phyloP scores from a whole-genome alignment of 352 stramenopile genomes.

The Blastocystis sp. region DNA sequence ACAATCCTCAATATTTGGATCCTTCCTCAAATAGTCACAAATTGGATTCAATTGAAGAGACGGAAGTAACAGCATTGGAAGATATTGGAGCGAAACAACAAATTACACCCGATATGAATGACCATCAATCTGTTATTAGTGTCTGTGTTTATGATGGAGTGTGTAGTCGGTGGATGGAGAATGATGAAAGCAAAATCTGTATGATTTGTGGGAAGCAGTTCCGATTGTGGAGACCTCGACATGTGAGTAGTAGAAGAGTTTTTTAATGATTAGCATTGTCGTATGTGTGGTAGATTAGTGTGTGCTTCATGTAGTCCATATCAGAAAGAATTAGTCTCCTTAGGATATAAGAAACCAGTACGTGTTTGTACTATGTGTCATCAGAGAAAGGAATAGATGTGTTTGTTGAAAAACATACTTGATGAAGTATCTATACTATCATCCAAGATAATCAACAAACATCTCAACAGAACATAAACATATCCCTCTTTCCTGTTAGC shows the following conservation, averaged over 20 bases:
- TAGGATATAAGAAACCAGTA: background rate
- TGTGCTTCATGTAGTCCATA: conserved; percentile 3
- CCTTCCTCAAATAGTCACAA: background rate
- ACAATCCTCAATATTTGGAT: background rate
- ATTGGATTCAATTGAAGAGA: background rate
- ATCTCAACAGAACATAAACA: conserved; percentile 61
- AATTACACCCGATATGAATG: background rate
- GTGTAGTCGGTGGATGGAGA: conserved; percentile 47
- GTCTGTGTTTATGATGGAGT: background rate
- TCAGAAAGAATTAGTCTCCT: background rate
- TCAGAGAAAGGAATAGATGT: background rate
- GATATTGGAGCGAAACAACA: background rate
- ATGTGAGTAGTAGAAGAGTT: background rate
- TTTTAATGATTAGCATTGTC: conserved; percentile 28
- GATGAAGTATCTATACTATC: no score
- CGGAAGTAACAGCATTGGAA: conserved; percentile 17
- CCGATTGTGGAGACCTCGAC: background rate
- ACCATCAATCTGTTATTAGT: background rate
- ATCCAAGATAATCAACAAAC: no score
- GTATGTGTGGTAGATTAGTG: conserved; percentile 7
- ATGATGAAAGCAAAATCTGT: conserved; percentile 19
- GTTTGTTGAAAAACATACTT: no score
- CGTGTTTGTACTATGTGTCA: conserved; percentile 16
- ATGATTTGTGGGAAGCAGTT: background rate
- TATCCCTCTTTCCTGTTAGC: conserved; percentile 42